Conservation (phyloP, 306 rosid genomes). For the Vachellia pachyceras region DNA sequence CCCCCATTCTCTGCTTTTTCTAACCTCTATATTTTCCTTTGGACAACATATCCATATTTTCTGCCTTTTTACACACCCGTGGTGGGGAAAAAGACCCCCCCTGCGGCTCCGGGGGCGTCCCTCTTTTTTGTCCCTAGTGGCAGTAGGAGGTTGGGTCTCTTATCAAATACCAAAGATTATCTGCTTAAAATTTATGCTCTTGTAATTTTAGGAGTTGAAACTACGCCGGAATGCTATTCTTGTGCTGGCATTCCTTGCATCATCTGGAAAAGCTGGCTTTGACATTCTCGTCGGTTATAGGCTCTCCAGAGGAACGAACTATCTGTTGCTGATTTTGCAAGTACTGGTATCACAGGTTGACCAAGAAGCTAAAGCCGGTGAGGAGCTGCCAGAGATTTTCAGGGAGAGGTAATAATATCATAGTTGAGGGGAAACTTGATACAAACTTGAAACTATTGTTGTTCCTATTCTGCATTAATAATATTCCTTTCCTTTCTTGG, state of each 20-base stretch:
- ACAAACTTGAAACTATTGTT: background rate
- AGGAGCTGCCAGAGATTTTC: constrained; percentile 52
- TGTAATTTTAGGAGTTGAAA: constrained; percentile 72
- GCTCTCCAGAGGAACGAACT: constrained; percentile 57
- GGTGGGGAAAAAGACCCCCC: no score
- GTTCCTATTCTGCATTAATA: background rate
- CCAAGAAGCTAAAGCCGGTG: constrained; percentile 45
- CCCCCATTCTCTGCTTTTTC: background rate
- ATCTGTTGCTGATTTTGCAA: constrained; percentile 76
- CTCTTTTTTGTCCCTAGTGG: background rate
- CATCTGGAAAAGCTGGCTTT: constrained; percentile 83
- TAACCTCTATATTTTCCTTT: background rate
- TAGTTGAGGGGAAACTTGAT: background rate
- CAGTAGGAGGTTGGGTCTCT: background rate
- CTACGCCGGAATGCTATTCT: constrained; percentile 65
- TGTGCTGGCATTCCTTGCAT: constrained; percentile 85
- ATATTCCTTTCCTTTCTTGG: background rate
- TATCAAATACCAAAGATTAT: constrained; percentile 3
- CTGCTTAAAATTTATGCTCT: constrained; percentile 21
- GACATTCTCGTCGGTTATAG: constrained; percentile 65
- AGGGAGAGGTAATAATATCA: constrained; percentile 73
- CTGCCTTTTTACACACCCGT: background rate
- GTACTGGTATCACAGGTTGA: constrained; percentile 64
- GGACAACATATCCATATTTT: background rate
- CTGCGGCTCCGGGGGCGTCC: background rate